A percentile compares a stretch with the other conserved stretches of the same genome.
Conservation (phyloP, 495 filamentous ascomycete species). For the Lepidopterella palustris region DNA sequence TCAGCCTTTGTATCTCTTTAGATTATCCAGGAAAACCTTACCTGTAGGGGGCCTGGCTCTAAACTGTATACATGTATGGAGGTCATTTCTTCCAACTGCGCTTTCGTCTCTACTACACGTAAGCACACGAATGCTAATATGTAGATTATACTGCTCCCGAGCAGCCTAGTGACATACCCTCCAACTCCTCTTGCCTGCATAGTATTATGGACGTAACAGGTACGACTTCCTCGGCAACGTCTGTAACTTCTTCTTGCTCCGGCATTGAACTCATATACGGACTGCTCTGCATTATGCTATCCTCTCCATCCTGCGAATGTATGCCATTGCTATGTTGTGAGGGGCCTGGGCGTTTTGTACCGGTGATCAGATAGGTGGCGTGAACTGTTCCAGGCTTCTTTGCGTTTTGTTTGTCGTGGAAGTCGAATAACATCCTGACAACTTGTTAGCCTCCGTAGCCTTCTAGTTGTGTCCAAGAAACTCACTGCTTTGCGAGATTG, state of each 20-base stretch:
- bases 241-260: slow-evolving; percentile 39
- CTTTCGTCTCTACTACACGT: slow-evolving; percentile 52
- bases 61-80: slow-evolving; percentile 87
- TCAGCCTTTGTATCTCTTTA: slow-evolving; percentile 34
- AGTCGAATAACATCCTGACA: slow-evolving; percentile 82
- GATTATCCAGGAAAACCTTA: slow-evolving; percentile 6
- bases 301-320: slow-evolving; percentile 46
- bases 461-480: slow-evolving; percentile 8
- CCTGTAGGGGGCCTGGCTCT: slow-evolving; percentile 61
- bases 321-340: slow-evolving; percentile 31
- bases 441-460: slow-evolving; percentile 10
- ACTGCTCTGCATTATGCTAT: slow-evolving; percentile 68
- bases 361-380: slow-evolving; percentile 83
- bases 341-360: slow-evolving; percentile 38
- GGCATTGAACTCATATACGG: slow-evolving; percentile 57
- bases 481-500: slow-evolving; percentile 75
- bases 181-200: slow-evolving; percentile 70
- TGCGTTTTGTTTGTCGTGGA: slow-evolving; percentile 69
- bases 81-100: slow-evolving; percentile 59
- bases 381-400: slow-evolving; percentile 68
- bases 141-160: neutral
- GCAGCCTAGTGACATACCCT: slow-evolving; percentile 46
- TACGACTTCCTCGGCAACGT: slow-evolving; percentile 33
- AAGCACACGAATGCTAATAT: neutral
- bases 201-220: slow-evolving; percentile 58